These are phyloP conservation scores for Panicum virgatum DNA, from an alignment of 202 grass and related monocot genomes.

Conservation along the genomic window DNA sequence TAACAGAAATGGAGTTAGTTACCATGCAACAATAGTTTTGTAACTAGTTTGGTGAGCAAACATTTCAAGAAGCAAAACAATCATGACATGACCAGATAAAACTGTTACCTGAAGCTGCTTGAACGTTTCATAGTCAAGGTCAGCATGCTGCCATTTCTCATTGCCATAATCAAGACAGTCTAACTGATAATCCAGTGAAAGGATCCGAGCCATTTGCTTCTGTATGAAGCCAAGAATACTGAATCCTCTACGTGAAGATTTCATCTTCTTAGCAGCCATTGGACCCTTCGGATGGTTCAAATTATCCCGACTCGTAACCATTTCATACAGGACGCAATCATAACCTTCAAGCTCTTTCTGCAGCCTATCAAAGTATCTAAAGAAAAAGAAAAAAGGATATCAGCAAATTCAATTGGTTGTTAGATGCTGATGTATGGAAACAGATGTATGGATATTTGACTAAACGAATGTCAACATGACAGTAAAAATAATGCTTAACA, in stretches of 20 bases:
- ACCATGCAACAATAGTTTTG: background rate
- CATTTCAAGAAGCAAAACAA: slow-evolving; percentile 10
- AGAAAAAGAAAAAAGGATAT: background rate
- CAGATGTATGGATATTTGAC: background rate
- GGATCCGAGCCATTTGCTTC: slow-evolving; percentile 73
- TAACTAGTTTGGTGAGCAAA: background rate
- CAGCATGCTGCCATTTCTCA: slow-evolving; percentile 81
- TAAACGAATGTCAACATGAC: background rate
- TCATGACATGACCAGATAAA: background rate
- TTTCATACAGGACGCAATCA: slow-evolving; percentile 89
- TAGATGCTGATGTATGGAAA: background rate
- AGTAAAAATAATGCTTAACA: background rate
- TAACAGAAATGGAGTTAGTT: slow-evolving; percentile 1
- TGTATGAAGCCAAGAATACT: slow-evolving; percentile 88
- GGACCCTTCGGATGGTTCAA: slow-evolving; percentile 48
- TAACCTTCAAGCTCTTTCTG: slow-evolving; percentile 71
- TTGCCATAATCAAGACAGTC: slow-evolving; percentile 85
- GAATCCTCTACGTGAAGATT: slow-evolving; percentile 57
- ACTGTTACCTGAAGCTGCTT: slow-evolving; percentile 75
- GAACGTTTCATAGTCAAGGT: slow-evolving; percentile 90
- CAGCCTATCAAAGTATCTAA: slow-evolving; percentile 77
- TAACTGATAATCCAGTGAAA: slow-evolving; percentile 86
- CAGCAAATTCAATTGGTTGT: background rate
- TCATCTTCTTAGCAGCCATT: slow-evolving; percentile 47
- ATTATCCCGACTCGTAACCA: slow-evolving; percentile 61